Evolutionary conservation across 2,329 filamentous ascomycete species (phyloP), one percentile per base, ranked within the genome.

Genomic region (Passalora sequoiae): DNA sequence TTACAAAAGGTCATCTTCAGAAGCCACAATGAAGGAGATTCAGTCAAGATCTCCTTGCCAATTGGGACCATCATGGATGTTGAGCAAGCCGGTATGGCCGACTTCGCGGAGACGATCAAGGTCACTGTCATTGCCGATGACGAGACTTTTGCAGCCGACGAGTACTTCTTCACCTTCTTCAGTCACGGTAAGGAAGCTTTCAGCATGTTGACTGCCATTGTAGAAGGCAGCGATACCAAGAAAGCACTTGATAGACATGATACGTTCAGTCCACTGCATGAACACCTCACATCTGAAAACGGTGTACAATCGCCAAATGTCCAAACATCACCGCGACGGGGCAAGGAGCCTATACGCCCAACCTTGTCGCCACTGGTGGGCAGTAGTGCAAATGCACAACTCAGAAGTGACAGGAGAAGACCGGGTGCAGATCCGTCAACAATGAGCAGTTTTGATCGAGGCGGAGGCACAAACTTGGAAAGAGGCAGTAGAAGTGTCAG

Each of bases 111-210:
- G 50, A 97, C 92, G 0, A 84, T 94, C 69, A 96, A 94, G 66
- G 82, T 98, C 49, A 80, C 88, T 27, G 88, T 96, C 31, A 82
- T 97, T 44, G 89, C 96, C 60, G 94, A 89, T 52, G 87, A 92
- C 52, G 91, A 96, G 65, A 94, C 88, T 0, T 97, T 86, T 66
- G 89, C 89, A 2, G 86, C 97, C 51, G 92, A 98, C 58, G 92
- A 98, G 81, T 96, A 97, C 63, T 97, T 94, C 64, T 97, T 98
- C 65, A 92, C 89, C 0, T 97, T 97, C 67, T 95, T 96, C 63
- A 84, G 80, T 54, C 83, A 83, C 50, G 89, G 89, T 5, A 81
- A 85, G 57, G 86, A 95, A 57, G 91, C 88, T 10, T 79, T 94
- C 50, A 80, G 83, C 38, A 77, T 92, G 2, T 72, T 98, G 39